phyloP scores from a whole-genome alignment of 2,329 filamentous ascomycete genomes.

The Ophiostoma ips region DNA sequence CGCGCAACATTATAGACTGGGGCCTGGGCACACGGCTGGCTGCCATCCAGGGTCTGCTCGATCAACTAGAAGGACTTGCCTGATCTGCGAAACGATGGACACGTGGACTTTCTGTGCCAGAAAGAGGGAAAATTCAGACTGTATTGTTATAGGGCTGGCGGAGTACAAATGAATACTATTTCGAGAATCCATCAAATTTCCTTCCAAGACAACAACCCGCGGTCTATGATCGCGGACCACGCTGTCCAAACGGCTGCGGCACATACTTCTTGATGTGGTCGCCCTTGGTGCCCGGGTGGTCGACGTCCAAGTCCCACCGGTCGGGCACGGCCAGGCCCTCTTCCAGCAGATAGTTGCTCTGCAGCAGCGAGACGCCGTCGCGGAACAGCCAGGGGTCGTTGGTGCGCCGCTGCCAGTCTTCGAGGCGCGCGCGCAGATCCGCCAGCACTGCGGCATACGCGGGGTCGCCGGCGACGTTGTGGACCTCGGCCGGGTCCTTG shows the following conservation, averaged over 20 bases:
- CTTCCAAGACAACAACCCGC: too few relatives aligned
- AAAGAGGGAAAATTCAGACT: too few relatives aligned
- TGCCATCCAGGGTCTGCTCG: not conserved
- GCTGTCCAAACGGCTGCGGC: not conserved
- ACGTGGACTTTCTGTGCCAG: too few relatives aligned
- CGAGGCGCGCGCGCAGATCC: conserved; percentile 18
- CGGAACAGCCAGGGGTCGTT: conserved; percentile 19
- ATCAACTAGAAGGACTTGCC: not conserved
- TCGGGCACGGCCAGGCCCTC: conserved; percentile 18
- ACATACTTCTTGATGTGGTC: not conserved
- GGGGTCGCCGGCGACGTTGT: conserved; percentile 26
- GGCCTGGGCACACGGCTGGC: not conserved
- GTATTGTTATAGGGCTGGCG: too few relatives aligned
- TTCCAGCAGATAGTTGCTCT: conserved; percentile 10
- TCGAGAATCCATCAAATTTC: too few relatives aligned
- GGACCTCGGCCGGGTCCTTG: conserved; percentile 29
- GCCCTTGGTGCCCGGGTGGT: conserved; percentile 9
- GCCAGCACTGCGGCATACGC: conserved; percentile 20
- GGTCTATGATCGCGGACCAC: not conserved
- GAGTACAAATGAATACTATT: too few relatives aligned
- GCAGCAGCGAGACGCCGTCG: conserved; percentile 17
- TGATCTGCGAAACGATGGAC: too few relatives aligned
- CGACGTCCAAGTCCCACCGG: conserved; percentile 16
- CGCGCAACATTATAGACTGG: not conserved
- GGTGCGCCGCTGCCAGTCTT: conserved; percentile 19